phyloP scores from a whole-genome alignment of 257 asterid genomes.

The Prunella vulgaris region DNA sequence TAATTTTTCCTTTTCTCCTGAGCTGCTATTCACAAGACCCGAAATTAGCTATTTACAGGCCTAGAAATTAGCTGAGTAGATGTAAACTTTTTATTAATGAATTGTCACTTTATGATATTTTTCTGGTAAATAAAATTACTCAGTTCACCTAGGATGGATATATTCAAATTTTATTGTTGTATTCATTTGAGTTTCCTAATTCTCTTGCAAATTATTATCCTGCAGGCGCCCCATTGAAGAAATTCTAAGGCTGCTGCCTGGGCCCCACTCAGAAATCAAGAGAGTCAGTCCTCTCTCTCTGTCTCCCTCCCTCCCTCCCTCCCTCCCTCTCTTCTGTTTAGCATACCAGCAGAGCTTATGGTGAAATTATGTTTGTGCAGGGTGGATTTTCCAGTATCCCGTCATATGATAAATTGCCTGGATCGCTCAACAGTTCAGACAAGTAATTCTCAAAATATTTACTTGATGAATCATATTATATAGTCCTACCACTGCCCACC shows the following conservation, averaged over 20 bases:
- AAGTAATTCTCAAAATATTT: conserved; percentile 40
- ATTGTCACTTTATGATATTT: background rate
- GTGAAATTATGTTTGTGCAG: conserved; percentile 39
- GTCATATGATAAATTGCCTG: conserved; percentile 56
- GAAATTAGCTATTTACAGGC: background rate
- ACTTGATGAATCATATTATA: background rate
- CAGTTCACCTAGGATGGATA: background rate
- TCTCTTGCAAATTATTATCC: conserved; percentile 9
- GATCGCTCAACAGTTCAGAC: conserved; percentile 50
- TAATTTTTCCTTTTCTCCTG: too few species aligned
- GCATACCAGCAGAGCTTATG: background rate
- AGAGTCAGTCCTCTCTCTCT: conserved; percentile 44
- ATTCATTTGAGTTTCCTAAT: background rate
- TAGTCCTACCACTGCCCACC: too few species aligned
- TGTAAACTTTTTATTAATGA: background rate
- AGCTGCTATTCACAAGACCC: background rate
- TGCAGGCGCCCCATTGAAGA: conserved; percentile 94
- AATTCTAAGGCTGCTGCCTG: conserved; percentile 85
- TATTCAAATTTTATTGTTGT: background rate
- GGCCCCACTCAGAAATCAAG: conserved; percentile 87
- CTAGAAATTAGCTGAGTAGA: background rate
- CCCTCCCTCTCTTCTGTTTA: background rate
- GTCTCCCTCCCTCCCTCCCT: background rate
- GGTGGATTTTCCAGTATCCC: conserved; percentile 70
- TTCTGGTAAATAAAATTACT: background rate